Base-by-base conservation (phyloP, 2,329 filamentous ascomycete species). In the Pseudocercospora fijiensis region DNA sequence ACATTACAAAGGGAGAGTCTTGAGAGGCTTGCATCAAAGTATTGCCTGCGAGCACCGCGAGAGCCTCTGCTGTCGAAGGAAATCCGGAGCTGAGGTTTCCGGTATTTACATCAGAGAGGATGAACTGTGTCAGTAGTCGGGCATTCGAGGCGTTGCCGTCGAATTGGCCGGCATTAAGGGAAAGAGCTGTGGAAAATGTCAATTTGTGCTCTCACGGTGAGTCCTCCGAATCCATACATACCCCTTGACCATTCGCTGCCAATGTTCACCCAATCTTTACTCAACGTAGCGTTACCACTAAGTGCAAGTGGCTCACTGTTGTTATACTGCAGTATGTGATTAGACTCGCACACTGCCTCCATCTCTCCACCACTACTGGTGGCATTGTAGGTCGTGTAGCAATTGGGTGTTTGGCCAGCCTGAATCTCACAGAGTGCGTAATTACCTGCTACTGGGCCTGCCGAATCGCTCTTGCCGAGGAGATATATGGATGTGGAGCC, bases 21-120 rank as follows among this genome's bases (percentile, higher is more conserved):
- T 84, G 76, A 1, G 86, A 78, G 8, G 85, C 82, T 49, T 87
- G 80, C 8, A 92, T 81, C 0, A 92, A 75, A 0, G 89, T 91
- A 37, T 85, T 87, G 3, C 86, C 85, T 0, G 85, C 84, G 70
- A 92, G 82, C 0, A 91, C 89, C 0, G 90, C 89, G 0, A 95
- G 74, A 0, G 88, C 88, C 75, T 95, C 91, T 0, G 86, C 87
- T n/a, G 90, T 81, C 2, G 87, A 90, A 0, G 91, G 91, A 0
- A 88, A 75, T 0, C 76, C 71, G 0, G 53, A 41, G 33, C 83
- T 78, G 0, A 91, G 80, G 8, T 76, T 68, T 1, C 73, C 68
- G 22, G 20, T 16, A 2, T 24, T 4, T 8, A 2, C 24, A 1
- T 61, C 58, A 0, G 74, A 73, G 1, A 81, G 66, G 18, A 82